Evolutionary conservation across 2,329 filamentous ascomycete species (phyloP).

Genomic region (Exophiala dermatitidis): DNA sequence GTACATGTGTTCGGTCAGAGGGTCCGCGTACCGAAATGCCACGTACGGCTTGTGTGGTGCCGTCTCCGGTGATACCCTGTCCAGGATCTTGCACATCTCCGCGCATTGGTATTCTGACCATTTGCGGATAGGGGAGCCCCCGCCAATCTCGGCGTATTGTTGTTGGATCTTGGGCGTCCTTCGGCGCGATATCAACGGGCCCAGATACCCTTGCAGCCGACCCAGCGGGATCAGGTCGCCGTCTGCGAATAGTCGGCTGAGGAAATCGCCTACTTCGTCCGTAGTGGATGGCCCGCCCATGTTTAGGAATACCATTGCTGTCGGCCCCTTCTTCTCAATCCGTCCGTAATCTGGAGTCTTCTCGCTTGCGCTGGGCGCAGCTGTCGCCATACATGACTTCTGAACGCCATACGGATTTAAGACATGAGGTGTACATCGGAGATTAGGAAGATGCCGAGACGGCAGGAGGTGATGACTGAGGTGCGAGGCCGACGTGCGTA

Average conservation of each 20-base stretch:
- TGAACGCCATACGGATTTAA: conserved; percentile 9
- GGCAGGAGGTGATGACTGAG: conserved; percentile 11
- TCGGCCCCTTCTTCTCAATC: conserved; percentile 67
- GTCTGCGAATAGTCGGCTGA: conserved; percentile 87
- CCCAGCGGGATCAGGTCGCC: conserved; percentile 93
- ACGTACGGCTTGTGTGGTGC: conserved; percentile 97
- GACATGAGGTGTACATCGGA: conserved; percentile 3
- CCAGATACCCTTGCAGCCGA: conserved; percentile 80
- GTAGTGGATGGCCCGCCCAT: conserved; percentile 93
- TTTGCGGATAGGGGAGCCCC: conserved; percentile 94
- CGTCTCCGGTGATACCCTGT: conserved; percentile 82
- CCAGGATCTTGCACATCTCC: conserved; percentile 96
- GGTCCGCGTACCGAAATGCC: conserved; percentile 89
- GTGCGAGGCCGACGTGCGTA: conserved; percentile 8
- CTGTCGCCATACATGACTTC: conserved; percentile 47
- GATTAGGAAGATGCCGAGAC: not conserved
- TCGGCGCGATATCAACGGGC: conserved; percentile 74
- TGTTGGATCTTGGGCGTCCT: conserved; percentile 94
- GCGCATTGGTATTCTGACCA: conserved; percentile 93
- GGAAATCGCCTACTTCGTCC: conserved; percentile 79
- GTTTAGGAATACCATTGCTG: conserved; percentile 97
- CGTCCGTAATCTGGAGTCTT: conserved; percentile 57
- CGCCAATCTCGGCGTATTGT: conserved; percentile 91
- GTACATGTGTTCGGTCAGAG: conserved; percentile 93
- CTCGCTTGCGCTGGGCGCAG: conserved; percentile 58